These are phyloP conservation scores for Pleurotus citrinopileatus DNA, from an alignment of 768 basidiomycete species.

Conservation along the genomic window DNA sequence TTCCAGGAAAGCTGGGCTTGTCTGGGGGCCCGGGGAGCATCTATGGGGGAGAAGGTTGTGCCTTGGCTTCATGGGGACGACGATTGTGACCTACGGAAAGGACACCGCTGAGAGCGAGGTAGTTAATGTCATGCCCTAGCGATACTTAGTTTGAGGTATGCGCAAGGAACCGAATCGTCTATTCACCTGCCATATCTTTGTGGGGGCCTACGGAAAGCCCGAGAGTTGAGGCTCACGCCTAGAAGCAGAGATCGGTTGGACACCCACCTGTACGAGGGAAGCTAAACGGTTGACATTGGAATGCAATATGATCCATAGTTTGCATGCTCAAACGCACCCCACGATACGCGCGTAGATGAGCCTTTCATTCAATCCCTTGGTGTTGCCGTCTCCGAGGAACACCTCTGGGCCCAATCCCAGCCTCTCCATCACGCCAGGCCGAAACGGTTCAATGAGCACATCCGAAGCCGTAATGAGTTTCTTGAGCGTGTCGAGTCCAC, in stretches of 20 bases:
- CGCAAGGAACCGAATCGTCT: not conserved
- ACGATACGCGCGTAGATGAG: slow-evolving; percentile 74
- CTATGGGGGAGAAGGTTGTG: slow-evolving; percentile 28
- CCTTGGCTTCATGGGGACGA: not conserved
- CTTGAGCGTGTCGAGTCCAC: slow-evolving; percentile 53
- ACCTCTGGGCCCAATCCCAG: slow-evolving; percentile 74
- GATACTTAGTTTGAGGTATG: slow-evolving; percentile 1
- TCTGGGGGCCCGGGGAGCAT: slow-evolving; percentile 64
- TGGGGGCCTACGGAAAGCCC: slow-evolving; percentile 53
- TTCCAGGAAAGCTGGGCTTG: slow-evolving; percentile 71
- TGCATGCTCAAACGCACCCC: slow-evolving; percentile 45
- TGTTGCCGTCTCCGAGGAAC: slow-evolving; percentile 49
- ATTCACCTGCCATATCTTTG: slow-evolving; percentile 73
- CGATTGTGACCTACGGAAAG: slow-evolving; percentile 46
- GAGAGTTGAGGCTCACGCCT: too few relatives aligned
- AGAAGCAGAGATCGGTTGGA: too few relatives aligned
- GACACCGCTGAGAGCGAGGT: slow-evolving; percentile 75
- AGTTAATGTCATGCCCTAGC: slow-evolving; percentile 82
- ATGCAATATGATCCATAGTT: slow-evolving; percentile 4
- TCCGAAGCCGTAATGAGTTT: slow-evolving; percentile 67
- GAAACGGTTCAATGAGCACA: slow-evolving; percentile 79
- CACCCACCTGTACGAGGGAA: slow-evolving; percentile 62
- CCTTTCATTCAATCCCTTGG: slow-evolving; percentile 54
- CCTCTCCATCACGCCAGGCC: slow-evolving; percentile 80
- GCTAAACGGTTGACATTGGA: slow-evolving; percentile 26